Conservation (phyloP, 2,329 filamentous ascomycete genomes). For the Sarocladium kiliense region DNA sequence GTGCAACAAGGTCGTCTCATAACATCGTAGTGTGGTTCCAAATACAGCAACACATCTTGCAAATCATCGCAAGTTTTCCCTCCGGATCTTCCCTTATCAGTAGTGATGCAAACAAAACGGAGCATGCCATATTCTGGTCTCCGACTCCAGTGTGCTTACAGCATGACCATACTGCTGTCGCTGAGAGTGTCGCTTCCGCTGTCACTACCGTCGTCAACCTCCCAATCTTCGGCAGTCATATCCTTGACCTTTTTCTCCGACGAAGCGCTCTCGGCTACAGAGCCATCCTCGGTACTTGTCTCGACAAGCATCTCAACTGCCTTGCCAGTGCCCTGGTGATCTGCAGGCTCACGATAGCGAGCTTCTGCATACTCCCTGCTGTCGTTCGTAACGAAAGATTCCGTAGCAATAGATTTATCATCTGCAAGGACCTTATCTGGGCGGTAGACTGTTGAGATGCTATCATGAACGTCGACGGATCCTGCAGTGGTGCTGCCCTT, state of each 20-base stretch:
- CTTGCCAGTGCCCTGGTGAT: slow-evolving; percentile 20
- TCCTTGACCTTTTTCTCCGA: neutral
- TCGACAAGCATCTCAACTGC: slow-evolving; percentile 21
- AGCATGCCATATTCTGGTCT: neutral
- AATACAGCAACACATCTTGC: too few relatives aligned
- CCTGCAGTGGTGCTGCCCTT: slow-evolving; percentile 26
- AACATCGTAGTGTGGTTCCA: neutral
- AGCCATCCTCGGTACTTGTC: slow-evolving; percentile 8
- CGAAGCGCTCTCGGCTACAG: neutral
- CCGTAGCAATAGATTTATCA: slow-evolving; percentile 26
- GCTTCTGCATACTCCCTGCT: slow-evolving; percentile 29
- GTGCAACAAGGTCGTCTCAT: neutral
- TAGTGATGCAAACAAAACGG: too few relatives aligned
- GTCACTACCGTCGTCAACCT: slow-evolving; percentile 9
- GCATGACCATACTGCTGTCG: slow-evolving; percentile 4
- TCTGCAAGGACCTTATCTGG: slow-evolving; percentile 27
- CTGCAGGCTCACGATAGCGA: slow-evolving; percentile 25
- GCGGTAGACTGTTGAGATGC: slow-evolving; percentile 30
- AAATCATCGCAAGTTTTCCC: neutral
- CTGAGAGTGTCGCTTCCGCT: slow-evolving; percentile 5
- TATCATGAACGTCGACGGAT: slow-evolving; percentile 34
- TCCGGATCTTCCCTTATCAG: neutral
- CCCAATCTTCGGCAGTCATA: neutral
- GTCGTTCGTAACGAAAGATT: slow-evolving; percentile 26
- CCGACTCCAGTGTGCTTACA: neutral